phyloP scores from a whole-genome alignment of 176 grass and related monocot species.

The Pontederia crassipes region DNA sequence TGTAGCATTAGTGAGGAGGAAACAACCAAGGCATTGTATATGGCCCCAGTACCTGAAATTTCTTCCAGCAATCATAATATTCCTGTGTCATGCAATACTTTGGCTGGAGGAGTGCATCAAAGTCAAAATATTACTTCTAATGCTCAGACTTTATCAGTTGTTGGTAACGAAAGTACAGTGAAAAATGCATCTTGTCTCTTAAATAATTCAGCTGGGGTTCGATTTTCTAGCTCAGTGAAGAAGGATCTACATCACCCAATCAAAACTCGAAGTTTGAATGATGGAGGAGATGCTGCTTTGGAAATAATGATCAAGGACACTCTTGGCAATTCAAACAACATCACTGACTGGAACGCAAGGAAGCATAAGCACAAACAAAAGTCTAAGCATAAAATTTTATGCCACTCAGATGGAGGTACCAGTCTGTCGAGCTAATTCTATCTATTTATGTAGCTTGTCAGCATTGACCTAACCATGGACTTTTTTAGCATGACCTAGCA shows the following conservation, averaged over 20 bases:
- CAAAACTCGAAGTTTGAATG: conserved; percentile 25
- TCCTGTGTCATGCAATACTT: conserved; percentile 27
- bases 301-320: conserved; percentile 33
- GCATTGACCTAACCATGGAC: background rate
- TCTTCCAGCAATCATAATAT: conserved; percentile 29
- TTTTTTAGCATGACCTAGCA: background rate
- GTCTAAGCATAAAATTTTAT: conserved; percentile 40
- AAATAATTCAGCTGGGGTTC: conserved; percentile 33
- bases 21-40: conserved; percentile 37
- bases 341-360: conserved; percentile 35
- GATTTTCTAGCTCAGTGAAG: conserved; percentile 29
- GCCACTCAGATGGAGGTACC: conserved; percentile 76
- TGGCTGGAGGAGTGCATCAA: conserved; percentile 11
- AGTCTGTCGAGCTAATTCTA: background rate
- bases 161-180: conserved; percentile 27
- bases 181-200: conserved; percentile 22
- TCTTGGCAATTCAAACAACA: conserved; percentile 30
- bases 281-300: conserved; percentile 14
- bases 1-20: conserved; percentile 51
- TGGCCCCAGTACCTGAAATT: conserved; percentile 37
- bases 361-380: conserved; percentile 35
- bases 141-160: background rate
- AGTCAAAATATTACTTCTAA: conserved; percentile 42
- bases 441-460: background rate
- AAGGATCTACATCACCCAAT: conserved; percentile 29